Evolutionary conservation across 768 basidiomycete genomes (phyloP).

Genomic region (Strobilomyces confusus): DNA sequence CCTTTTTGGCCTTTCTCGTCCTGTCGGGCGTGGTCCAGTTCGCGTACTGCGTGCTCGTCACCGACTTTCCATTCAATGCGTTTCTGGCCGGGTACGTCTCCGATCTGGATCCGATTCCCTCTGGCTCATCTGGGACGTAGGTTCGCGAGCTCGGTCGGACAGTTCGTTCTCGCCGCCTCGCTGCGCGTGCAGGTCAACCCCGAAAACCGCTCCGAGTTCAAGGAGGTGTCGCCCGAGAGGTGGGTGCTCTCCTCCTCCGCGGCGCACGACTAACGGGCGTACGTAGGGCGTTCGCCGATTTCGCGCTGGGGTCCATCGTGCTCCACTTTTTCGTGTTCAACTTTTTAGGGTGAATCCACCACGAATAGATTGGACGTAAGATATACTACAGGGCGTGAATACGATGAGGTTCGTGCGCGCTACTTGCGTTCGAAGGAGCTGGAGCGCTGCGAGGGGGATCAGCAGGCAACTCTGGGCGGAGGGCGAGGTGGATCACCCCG

Average conservation of each 20-base stretch:
- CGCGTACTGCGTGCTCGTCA: constrained; percentile 84
- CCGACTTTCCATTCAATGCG: constrained; percentile 95
- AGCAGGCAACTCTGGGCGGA: constrained; percentile 2
- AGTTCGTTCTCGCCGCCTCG: constrained; percentile 93
- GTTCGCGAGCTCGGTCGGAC: constrained; percentile 90
- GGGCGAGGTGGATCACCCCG: constrained; percentile 46
- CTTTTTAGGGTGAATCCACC: constrained; percentile 89
- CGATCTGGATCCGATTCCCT: background rate
- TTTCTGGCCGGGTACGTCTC: constrained; percentile 86
- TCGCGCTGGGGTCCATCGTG: constrained; percentile 90
- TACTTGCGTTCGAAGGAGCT: constrained; percentile 61
- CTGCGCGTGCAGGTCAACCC: constrained; percentile 91
- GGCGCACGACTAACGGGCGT: background rate
- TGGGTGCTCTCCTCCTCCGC: constrained; percentile 34
- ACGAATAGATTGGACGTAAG: background rate
- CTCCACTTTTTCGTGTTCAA: constrained; percentile 99
- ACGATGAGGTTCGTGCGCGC: background rate
- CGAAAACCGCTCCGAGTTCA: constrained; percentile 76
- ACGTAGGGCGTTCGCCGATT: constrained; percentile 92
- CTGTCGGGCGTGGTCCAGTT: constrained; percentile 89
- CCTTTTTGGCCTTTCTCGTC: constrained; percentile 89
- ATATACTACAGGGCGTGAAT: constrained; percentile 11
- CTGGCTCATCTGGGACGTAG: constrained; percentile 39
- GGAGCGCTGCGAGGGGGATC: constrained; percentile 48
- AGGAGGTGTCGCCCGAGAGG: constrained; percentile 91